phyloP scores from a whole-genome alignment of 139 green algal genomes.

The Chlorella sp. region DNA sequence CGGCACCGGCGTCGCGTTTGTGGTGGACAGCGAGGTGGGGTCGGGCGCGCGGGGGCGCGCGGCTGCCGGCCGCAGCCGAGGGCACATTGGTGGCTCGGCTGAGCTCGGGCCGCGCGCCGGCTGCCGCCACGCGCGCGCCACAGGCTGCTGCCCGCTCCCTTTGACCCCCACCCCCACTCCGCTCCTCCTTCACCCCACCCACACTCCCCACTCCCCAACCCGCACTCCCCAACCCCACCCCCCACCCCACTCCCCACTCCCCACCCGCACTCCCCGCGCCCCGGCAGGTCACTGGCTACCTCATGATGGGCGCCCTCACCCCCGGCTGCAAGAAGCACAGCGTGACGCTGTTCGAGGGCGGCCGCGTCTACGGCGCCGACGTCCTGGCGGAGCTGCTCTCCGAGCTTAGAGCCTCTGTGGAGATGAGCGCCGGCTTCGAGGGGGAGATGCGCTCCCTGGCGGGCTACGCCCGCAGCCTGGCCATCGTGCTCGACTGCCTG shows the following conservation, averaged over 20 bases:
- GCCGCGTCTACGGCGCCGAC: conserved; percentile 71
- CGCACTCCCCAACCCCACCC: too few relatives aligned
- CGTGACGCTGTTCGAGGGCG: conserved; percentile 84
- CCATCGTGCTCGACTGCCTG: conserved; percentile 53
- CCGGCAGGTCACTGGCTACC: conserved; percentile 69
- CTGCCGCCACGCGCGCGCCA: too few relatives aligned
- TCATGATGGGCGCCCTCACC: conserved; percentile 92
- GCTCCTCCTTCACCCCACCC: too few relatives aligned
- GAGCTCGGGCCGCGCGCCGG: too few relatives aligned
- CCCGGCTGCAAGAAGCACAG: conserved; percentile 41
- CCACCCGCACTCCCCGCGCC: background rate
- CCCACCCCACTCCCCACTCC: background rate
- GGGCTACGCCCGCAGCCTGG: conserved; percentile 42
- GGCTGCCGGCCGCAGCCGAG: too few relatives aligned
- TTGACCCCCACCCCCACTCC: too few relatives aligned
- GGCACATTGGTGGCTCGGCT: too few relatives aligned
- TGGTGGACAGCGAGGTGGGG: conserved; percentile 86
- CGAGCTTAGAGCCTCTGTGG: conserved; percentile 57
- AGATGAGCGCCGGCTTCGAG: conserved; percentile 62
- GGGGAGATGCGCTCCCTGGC: conserved; percentile 76
- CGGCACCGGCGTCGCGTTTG: conserved; percentile 66
- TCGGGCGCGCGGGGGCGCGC: too few relatives aligned
- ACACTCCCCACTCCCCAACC: too few relatives aligned
- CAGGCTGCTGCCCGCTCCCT: too few relatives aligned
- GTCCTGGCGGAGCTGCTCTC: conserved; percentile 71